Evolutionary conservation across 768 basidiomycete genomes (phyloP), one percentile per base, ranked within the genome.

Genomic region (Clitopilus passeckerianus): DNA sequence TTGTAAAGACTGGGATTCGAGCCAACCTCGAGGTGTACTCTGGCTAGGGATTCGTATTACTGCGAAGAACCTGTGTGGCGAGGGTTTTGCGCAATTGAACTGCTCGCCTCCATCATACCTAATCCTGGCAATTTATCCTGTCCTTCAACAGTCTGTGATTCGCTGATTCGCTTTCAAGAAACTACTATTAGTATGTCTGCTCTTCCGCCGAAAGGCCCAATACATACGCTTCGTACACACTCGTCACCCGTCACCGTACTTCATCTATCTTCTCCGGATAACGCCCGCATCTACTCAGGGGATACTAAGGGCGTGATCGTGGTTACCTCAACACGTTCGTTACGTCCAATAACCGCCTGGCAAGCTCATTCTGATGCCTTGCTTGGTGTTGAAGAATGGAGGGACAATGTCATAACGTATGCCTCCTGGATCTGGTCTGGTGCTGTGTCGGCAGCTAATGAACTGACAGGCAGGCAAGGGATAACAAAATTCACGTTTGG

Each of bases 401-500:
- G 76, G 6, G 70, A 75, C 0, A 69, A 68, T 18, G 71, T 95
- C 61, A 76, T 98, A 66, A 96, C 93, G 95, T 97, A 70, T 64
- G 90, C 82, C 37, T 61, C 22, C 57, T 60, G 27, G 6, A 20
- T 20, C 24, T 12, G 10, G 7, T 7, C 27, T 30, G 27, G 4
- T 30, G 27, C 27, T 30, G 27, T 30, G 27, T 30, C 7, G 27
- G 7, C 27, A 30, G 27, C 27, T 30, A 30, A 30, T 30, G 27
- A 30, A 30, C 14, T 20, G 68, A 5, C 65, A 93, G 93, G 14
- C 92, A 95, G 63, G 90, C 85, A 15, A 77, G 94, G 53, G 94
- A 96, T 73, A 91, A 95, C 72, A 90, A 91, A 69, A 70, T 95
- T 33, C 87, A 91, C 67, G 77, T 91, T 5, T 94, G 90, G 89